Conservation (phyloP, 75 land plant genomes). For the Larix kaempferi region DNA sequence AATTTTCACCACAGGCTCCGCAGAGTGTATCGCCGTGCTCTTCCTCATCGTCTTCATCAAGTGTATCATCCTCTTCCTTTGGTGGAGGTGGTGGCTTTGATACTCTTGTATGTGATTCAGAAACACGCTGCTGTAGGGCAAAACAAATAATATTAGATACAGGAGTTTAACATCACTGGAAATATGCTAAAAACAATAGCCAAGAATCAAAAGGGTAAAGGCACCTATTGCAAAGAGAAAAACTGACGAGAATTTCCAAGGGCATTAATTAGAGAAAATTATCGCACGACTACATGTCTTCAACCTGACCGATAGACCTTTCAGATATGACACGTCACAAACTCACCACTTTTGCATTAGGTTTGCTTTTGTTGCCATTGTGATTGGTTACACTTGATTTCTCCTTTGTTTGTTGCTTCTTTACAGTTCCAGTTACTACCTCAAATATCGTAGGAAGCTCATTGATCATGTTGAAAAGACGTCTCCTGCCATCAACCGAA, state of each 20-base stretch:
- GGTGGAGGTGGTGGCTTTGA: constrained; percentile 24
- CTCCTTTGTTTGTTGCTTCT: constrained; percentile 42
- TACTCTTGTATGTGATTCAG: constrained; percentile 24
- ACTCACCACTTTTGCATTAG: constrained; percentile 28
- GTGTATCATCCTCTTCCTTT: constrained; percentile 20
- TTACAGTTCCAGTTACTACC: constrained; percentile 56
- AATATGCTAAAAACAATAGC: background rate
- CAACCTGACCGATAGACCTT: background rate
- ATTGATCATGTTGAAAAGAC: constrained; percentile 75
- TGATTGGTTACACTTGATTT: constrained; percentile 41
- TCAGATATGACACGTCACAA: background rate
- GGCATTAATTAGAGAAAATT: background rate
- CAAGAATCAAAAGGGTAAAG: background rate
- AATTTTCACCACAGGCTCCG: constrained; percentile 46
- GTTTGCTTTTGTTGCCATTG: constrained; percentile 34
- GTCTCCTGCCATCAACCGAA: constrained; percentile 46
- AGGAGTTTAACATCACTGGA: background rate
- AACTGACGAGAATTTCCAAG: background rate
- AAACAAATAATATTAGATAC: background rate
- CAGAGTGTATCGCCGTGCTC: constrained; percentile 63
- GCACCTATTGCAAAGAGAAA: background rate
- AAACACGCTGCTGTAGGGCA: constrained; percentile 19
- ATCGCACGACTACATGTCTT: background rate
- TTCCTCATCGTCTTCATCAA: constrained; percentile 54
- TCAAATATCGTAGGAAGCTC: constrained; percentile 77